Percentiles rank a stretch among this genome's conserved stretches.
These are phyloP conservation scores for Trichoderma breve DNA, from an alignment of 2,329 filamentous ascomycete genomes.

Conservation along the genomic window DNA sequence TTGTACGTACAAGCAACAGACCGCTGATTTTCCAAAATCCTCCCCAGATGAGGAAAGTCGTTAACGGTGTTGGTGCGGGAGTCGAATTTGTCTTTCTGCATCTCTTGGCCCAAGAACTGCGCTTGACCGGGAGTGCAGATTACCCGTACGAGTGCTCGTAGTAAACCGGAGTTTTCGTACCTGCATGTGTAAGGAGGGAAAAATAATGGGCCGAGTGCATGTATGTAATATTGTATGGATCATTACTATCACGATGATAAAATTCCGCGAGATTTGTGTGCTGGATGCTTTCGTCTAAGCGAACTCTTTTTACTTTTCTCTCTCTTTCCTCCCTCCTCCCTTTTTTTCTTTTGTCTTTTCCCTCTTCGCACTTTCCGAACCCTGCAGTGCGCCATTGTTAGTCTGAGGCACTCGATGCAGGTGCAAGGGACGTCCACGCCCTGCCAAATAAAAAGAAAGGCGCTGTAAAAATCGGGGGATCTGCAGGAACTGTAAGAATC, in stretches of 20 bases:
- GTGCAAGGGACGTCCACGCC: neutral
- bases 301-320: neutral
- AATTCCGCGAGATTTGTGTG: neutral
- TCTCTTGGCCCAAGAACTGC: neutral
- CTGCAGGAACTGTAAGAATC: constrained; percentile 7
- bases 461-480: constrained; percentile 3
- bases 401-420: neutral
- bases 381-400: constrained; percentile 3
- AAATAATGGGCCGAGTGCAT: neutral
- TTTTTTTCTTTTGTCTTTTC: neutral
- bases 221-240: neutral
- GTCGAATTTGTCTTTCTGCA: neutral
- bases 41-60: constrained; percentile 11
- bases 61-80: neutral
- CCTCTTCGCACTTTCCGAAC: constrained; percentile 1
- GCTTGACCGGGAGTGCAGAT: neutral
- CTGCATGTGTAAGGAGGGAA: neutral
- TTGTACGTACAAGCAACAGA: neutral
- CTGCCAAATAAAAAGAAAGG: neutral
- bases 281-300: neutral
- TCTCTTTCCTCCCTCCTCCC: neutral
- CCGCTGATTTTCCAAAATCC: neutral
- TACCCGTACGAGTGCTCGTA: neutral
- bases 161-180: neutral
- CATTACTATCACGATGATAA: neutral